Conservation (phyloP, 768 basidiomycete genomes). For the Xerocomellus intermedius region DNA sequence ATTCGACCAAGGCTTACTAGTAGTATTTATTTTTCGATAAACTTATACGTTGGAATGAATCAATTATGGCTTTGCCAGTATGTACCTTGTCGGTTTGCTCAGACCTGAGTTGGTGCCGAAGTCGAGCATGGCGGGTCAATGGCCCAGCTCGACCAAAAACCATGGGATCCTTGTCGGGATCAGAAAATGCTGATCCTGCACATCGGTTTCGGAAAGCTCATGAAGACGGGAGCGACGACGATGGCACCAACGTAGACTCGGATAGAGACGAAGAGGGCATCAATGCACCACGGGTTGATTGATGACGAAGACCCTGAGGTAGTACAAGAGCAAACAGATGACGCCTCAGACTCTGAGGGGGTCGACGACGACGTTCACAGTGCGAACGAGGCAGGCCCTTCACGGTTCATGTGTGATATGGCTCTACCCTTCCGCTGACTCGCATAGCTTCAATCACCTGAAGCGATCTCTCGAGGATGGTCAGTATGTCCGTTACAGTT, state of each 20-base stretch:
- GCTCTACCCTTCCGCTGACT: too few species aligned
- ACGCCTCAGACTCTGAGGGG: constrained; percentile 14
- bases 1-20: too few species aligned
- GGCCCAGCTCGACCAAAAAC: too few species aligned
- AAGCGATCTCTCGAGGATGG: constrained; percentile 32
- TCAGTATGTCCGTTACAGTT: constrained; percentile 5
- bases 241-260: constrained; percentile 28
- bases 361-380: not conserved
- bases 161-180: not conserved
- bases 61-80: not conserved
- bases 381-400: not conserved
- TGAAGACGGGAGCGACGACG: constrained; percentile 15
- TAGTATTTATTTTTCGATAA: not conserved
- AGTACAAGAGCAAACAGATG: constrained; percentile 10
- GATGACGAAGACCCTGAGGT: constrained; percentile 46
- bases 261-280: not conserved
- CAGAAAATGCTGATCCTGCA: constrained; percentile 4
- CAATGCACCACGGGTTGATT: constrained; percentile 55
- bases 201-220: constrained; percentile 3
- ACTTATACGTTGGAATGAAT: not conserved
- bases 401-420: too few species aligned
- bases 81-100: not conserved
- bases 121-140: too few species aligned
- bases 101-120: too few species aligned
- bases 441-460: too few species aligned